Conservation (phyloP, 352 stramenopile species). For the Phytophthora idaei region DNA sequence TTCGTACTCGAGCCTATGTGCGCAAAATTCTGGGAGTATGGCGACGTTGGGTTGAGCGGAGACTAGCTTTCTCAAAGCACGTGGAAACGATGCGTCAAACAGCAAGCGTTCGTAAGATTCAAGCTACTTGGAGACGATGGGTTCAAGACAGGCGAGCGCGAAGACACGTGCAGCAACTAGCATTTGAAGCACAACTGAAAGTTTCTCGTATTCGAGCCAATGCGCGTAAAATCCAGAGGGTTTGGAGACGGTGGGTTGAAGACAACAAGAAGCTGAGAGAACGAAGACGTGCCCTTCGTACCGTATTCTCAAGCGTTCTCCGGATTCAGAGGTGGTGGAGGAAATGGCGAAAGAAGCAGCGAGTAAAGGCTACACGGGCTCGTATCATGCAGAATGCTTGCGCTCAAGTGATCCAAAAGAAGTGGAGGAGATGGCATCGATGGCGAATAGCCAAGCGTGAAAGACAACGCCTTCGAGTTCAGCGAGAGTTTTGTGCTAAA, state of each 20-base stretch:
- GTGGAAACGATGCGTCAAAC: conserved; percentile 11
- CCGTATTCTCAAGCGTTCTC: conserved; percentile 7
- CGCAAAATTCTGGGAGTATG: conserved; percentile 17
- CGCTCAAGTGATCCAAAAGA: conserved; percentile 26
- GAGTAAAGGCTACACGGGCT: conserved; percentile 16
- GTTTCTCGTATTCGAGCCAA: background rate
- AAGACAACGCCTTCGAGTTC: conserved; percentile 10
- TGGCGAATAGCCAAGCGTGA: conserved; percentile 12
- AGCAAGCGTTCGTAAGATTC: conserved; percentile 25
- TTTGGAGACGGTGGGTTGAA: conserved; percentile 7
- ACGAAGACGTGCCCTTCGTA: conserved; percentile 3
- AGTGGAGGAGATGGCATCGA: conserved; percentile 20
- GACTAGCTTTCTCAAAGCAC: background rate
- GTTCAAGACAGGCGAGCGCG: background rate
- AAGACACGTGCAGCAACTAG: conserved; percentile 8
- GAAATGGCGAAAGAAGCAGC: conserved; percentile 12
- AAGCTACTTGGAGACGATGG: conserved; percentile 19
- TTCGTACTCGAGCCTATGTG: conserved; percentile 3
- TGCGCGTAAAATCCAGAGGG: conserved; percentile 19
- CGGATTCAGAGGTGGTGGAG: conserved; percentile 34
- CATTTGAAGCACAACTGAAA: conserved; percentile 2
- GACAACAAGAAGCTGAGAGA: conserved; percentile 1
- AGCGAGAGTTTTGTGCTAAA: conserved; percentile 15
- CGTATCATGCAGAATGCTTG: conserved; percentile 18
- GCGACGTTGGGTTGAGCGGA: conserved; percentile 13